Conservation (phyloP, 495 filamentous ascomycete species). For the Cudoniella acicularis region DNA sequence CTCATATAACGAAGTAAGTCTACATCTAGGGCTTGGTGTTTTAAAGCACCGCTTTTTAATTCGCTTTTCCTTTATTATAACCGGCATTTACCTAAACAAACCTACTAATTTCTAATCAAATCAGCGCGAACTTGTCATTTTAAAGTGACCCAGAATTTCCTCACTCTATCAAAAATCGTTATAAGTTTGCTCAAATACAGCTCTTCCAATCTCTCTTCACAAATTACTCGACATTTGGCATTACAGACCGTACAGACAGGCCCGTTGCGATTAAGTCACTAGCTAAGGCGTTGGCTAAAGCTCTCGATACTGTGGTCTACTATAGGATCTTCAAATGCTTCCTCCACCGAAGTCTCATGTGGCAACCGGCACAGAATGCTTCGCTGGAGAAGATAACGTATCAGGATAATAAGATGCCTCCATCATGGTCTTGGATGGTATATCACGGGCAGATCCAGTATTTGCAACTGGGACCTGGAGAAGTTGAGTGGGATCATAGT, state of each 20-base stretch:
- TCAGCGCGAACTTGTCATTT: background rate
- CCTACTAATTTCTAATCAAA: background rate
- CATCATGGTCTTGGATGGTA: conserved; percentile 9
- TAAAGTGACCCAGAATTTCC: background rate
- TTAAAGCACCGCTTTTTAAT: background rate
- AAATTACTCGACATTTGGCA: background rate
- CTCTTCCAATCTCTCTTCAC: background rate
- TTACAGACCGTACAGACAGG: background rate
- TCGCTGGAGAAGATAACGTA: background rate
- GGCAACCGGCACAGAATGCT: background rate
- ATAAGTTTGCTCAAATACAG: background rate
- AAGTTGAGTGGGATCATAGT: background rate
- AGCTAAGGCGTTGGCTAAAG: background rate
- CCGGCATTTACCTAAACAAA: background rate
- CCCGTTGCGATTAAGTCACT: background rate
- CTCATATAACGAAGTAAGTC: background rate
- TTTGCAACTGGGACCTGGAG: background rate
- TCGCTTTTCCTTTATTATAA: background rate
- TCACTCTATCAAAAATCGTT: background rate
- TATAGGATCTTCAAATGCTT: background rate
- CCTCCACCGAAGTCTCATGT: background rate
- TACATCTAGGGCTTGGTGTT: background rate
- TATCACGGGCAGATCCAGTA: conserved; percentile 1
- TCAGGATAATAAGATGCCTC: background rate
- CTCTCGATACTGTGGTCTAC: background rate